A percentile compares a stretch with the other conserved stretches of the same genome.
These are phyloP conservation scores for Fomitopsis palustris DNA, from an alignment of 1,284 basidiomycete species.

Conservation along the genomic window DNA sequence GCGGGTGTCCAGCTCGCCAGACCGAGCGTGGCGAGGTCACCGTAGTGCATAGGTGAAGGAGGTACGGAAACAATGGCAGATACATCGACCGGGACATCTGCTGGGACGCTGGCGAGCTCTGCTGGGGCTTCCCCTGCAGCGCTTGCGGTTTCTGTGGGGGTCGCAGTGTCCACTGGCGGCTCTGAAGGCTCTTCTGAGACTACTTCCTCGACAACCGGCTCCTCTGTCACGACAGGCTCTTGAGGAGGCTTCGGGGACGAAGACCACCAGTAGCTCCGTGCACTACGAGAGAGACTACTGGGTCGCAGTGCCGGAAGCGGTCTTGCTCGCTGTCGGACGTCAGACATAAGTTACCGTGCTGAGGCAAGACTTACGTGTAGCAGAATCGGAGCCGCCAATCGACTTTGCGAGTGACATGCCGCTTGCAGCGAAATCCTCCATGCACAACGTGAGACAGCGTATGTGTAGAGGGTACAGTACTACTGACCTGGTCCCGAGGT, in stretches of 20 bases:
- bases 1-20: constrained; percentile 57
- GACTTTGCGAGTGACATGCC: constrained; percentile 3
- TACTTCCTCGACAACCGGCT: background rate
- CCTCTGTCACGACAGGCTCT: background rate
- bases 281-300: background rate
- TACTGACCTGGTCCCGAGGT: background rate
- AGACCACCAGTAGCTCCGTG: constrained; percentile 10
- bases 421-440: constrained; percentile 5
- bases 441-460: background rate
- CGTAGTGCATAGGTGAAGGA: constrained; percentile 55
- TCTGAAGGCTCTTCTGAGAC: background rate
- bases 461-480: background rate
- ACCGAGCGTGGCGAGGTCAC: constrained; percentile 78
- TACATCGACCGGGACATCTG: constrained; percentile 1
- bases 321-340: constrained; percentile 2
- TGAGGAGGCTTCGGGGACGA: constrained; percentile 3
- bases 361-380: constrained; percentile 2
- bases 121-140: background rate
- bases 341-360: background rate
- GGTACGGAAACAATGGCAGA: constrained; percentile 9
- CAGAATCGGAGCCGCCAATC: background rate
- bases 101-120: constrained; percentile 2
- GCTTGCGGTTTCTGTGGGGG: background rate
- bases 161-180: constrained; percentile 3
- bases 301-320: background rate